These are phyloP conservation scores for Fraxinus sp. DNA, from an alignment of 305 asterid species.

Conservation along the genomic window DNA sequence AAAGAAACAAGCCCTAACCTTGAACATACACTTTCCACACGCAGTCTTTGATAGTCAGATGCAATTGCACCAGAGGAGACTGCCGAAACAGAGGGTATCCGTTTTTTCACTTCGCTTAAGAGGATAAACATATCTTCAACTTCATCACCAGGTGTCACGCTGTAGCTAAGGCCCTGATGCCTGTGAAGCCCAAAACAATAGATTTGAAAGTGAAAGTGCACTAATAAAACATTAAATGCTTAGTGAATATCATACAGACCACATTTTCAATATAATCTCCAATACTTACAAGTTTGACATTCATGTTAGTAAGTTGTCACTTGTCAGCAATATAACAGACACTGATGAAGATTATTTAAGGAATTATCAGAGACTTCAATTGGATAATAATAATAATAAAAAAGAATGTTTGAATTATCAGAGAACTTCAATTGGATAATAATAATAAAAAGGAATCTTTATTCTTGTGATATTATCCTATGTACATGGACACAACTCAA, in stretches of 20 bases:
- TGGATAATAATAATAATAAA: background rate
- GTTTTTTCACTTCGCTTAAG: slow-evolving; percentile 74
- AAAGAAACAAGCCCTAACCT: slow-evolving; percentile 90
- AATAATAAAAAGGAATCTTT: background rate
- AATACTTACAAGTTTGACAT: background rate
- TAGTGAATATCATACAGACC: background rate
- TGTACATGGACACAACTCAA: background rate
- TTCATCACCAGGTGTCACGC: slow-evolving; percentile 89
- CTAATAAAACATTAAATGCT: background rate
- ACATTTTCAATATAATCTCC: background rate
- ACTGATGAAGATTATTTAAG: background rate
- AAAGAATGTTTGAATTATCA: background rate
- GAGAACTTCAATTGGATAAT: background rate
- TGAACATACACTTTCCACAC: slow-evolving; percentile 91
- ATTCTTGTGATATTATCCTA: slow-evolving; percentile 9
- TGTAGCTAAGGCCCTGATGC: slow-evolving; percentile 76
- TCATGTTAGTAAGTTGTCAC: background rate
- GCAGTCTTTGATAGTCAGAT: slow-evolving; percentile 90
- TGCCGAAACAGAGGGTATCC: slow-evolving; percentile 75
- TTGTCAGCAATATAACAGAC: background rate
- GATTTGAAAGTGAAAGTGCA: slow-evolving; percentile 13
- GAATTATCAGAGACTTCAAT: background rate
- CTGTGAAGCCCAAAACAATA: slow-evolving; percentile 40
- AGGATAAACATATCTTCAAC: slow-evolving; percentile 93
- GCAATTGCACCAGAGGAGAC: slow-evolving; percentile 98